Evolutionary conservation across 179 eudicot species (phyloP), one percentile per base, ranked within the genome.

Genomic region (Beta macrorhiza): DNA sequence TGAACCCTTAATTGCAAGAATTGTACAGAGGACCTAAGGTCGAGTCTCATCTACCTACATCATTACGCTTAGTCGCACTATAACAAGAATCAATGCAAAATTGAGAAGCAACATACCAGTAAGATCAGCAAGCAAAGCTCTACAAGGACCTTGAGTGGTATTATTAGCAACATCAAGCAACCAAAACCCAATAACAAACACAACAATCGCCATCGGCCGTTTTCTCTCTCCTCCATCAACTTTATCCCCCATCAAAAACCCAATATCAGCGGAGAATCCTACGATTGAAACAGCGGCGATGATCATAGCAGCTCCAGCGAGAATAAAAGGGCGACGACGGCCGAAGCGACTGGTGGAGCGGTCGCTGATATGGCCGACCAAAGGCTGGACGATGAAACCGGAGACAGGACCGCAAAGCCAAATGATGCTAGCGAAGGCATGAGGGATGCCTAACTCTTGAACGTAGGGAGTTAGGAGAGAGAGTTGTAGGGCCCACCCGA

Each of bases 401-500:
- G 99, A 97, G 42, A 97, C 68, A 5, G 99, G 99, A 0, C 99
- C 99, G 63, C 99, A 97, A 0, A 97, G 91, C 99, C 99, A 97
- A 20, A 97, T 95, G 47, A 97, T 83, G 74, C 97, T 91, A 5
- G 99, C 89, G 79, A 89, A 93, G 1, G 93, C 97, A 86, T 97
- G 99, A 0, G 99, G 98, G 25, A 97, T 93, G 0, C 99, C 99
- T 0, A 97, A 91, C 82, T 92, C 95, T 62, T 97, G 99, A 0
- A 97, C 99, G 78, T 97, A 97, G 0, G 99, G 99, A 0, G 99
- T 97, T 5, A 97, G 81, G 7, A 94, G 87, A 0, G 98, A 97
- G 2, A 97, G 90, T 81, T 97, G 99, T 6, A 97, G 84, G n/a
- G 99, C 94, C 99, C 99, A 97, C 13, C 99, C 99, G 91, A 97